phyloP scores from a whole-genome alignment of 257 asterid genomes.

The Nicotiana knightiana region DNA sequence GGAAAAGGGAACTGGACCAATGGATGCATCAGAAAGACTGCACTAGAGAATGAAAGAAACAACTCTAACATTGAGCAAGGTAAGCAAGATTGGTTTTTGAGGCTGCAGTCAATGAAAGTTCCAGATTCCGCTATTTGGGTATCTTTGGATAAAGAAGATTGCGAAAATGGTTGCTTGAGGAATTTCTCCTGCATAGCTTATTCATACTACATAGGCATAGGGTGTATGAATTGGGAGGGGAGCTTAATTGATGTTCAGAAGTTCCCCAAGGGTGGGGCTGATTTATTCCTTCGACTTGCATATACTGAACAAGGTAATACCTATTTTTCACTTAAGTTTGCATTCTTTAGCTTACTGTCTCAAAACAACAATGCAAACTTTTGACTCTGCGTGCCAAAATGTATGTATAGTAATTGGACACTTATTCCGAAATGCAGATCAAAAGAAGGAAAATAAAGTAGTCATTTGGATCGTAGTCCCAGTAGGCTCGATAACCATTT shows the following conservation, averaged over 20 bases:
- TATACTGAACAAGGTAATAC: conserved; percentile 41
- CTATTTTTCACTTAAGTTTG: not conserved
- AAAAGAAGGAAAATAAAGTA: conserved; percentile 22
- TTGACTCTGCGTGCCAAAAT: not conserved
- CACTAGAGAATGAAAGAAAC: conserved; percentile 22
- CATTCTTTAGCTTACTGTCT: not conserved
- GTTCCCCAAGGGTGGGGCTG: conserved; percentile 29
- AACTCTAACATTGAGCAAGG: conserved; percentile 14
- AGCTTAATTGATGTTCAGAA: conserved; percentile 39
- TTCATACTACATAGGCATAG: conserved; percentile 27
- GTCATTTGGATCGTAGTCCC: conserved; percentile 32
- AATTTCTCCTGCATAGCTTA: conserved; percentile 56
- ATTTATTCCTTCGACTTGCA: conserved; percentile 43
- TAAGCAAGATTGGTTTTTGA: conserved; percentile 29
- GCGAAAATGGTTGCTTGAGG: conserved; percentile 29
- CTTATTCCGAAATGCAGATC: conserved; percentile 16
- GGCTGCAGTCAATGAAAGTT: conserved; percentile 28
- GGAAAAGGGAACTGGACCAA: conserved; percentile 33
- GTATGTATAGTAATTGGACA: not conserved
- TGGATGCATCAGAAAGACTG: conserved; percentile 35
- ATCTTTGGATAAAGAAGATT: conserved; percentile 18
- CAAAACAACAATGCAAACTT: not conserved
- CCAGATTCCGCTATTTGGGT: conserved; percentile 32
- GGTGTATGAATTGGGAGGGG: conserved; percentile 50
- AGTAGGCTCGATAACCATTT: conserved; percentile 23